These are phyloP conservation scores for Furcasterigmium sp. DNA, from an alignment of 2,329 filamentous ascomycete genomes.

Conservation along the genomic window DNA sequence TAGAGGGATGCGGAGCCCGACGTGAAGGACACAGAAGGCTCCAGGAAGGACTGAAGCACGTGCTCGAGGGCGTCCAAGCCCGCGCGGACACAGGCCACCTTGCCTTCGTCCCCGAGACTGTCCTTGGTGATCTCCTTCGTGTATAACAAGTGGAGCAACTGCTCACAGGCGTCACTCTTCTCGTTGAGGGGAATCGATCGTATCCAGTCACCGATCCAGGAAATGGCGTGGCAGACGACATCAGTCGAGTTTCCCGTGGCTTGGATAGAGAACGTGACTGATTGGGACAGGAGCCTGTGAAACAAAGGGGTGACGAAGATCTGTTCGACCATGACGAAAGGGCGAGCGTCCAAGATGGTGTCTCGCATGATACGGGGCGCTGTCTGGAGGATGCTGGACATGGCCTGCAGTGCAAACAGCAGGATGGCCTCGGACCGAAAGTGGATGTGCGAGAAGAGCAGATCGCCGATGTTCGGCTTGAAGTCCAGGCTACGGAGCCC, in stretches of 20 bases:
- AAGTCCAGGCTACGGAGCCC: conserved; percentile 75
- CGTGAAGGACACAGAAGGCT: conserved; percentile 28
- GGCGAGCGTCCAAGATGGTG: conserved; percentile 74
- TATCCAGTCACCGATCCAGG: conserved; percentile 76
- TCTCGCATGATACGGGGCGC: conserved; percentile 83
- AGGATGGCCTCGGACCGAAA: conserved; percentile 54
- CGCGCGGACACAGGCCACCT: conserved; percentile 57
- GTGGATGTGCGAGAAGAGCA: conserved; percentile 51
- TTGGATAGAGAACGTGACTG: conserved; percentile 45
- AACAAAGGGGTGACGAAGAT: conserved; percentile 70
- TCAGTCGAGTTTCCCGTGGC: conserved; percentile 43
- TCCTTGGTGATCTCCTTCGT: conserved; percentile 53
- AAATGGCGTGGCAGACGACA: conserved; percentile 59
- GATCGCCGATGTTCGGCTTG: conserved; percentile 65
- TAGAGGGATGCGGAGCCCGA: conserved; percentile 53
- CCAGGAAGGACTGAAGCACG: conserved; percentile 52
- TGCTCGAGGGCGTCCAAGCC: conserved; percentile 57
- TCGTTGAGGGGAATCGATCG: conserved; percentile 71
- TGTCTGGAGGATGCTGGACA: conserved; percentile 68
- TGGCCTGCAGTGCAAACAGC: conserved; percentile 62
- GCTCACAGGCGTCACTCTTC: conserved; percentile 73
- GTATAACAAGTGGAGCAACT: conserved; percentile 72
- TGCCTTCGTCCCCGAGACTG: conserved; percentile 49
- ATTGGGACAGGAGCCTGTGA: conserved; percentile 54
- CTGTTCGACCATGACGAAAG: conserved; percentile 76